Evolutionary conservation across 116 monocot species (phyloP), one percentile per base, ranked within the genome.

Genomic region (Trichopus zeylanicus): DNA sequence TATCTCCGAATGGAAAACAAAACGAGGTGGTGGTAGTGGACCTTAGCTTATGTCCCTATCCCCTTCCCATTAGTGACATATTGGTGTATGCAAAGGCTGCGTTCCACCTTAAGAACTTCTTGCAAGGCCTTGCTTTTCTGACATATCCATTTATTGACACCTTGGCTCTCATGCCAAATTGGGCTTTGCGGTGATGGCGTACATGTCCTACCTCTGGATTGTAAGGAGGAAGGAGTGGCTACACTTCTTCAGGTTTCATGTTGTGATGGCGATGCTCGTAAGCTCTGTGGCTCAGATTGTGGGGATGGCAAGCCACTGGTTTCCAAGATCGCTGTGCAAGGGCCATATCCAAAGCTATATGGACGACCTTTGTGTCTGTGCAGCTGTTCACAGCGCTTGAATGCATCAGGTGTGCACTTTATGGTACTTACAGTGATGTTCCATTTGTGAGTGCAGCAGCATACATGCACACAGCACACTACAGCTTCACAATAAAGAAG

Each of bases 1-100:
- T 63, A 73, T 26, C 73, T 73, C 16, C 39, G 48, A 24, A 70
- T 82, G 77, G 65, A 73, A 4, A 65, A 59, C 19, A 77, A 77
- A 29, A 77, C 77, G 3, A 39, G 42, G 37, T 82, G 82, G 77
- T 82, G 73, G 77, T 77, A 77, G 82, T 69, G 82, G 62, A 64
- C 70, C 25, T 30, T 82, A 31, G 82, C 82, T 15, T 77, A 77
- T 46, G 62, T 77, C 31, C 73, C 26, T 82, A 82, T 33, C 70
- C 74, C 10, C 53, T 77, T 57, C 82, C 82, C 22, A 62, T 82
- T 7, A 62, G 73, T 18, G 69, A 73, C 33, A 63, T 70, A 3
- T 74, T 73, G 73, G 29, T 74, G 47, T 70, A 70, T 51, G 73
- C 77, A 10, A 70, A 73, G 29, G 57, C 68, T 13, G 73, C 59